Evolutionary conservation across 768 basidiomycete species (phyloP).

Genomic region (Postia placenta): DNA sequence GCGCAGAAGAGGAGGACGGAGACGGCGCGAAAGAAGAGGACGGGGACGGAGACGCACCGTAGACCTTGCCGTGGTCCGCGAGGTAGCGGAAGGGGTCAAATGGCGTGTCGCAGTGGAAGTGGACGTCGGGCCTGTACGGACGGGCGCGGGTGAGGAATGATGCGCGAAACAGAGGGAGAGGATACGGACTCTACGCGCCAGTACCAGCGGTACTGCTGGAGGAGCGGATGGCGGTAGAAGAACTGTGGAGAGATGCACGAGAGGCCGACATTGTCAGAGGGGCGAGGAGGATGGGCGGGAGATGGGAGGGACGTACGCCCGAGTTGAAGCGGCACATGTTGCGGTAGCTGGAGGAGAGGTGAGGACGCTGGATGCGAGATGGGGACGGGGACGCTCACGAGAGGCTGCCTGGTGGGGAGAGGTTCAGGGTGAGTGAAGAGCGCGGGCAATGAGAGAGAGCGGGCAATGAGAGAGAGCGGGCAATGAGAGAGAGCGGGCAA

Average conservation of each 20-base stretch:
- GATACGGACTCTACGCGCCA: slow-evolving; percentile 62
- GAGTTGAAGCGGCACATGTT: slow-evolving; percentile 79
- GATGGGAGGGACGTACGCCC: slow-evolving; percentile 35
- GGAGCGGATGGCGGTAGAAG: slow-evolving; percentile 67
- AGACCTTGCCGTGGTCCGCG: slow-evolving; percentile 63
- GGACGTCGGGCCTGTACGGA: slow-evolving; percentile 50
- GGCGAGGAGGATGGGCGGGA: background rate
- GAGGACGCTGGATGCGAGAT: background rate
- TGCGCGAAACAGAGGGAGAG: background rate
- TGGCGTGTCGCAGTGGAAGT: slow-evolving; percentile 64
- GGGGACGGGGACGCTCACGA: slow-evolving; percentile 22
- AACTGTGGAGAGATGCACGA: slow-evolving; percentile 12
- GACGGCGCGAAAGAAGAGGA: slow-evolving; percentile 22
- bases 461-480: too few species aligned
- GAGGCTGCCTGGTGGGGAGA: slow-evolving; percentile 35
- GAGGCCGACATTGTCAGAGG: background rate
- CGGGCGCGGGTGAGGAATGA: background rate
- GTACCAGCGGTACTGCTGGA: slow-evolving; percentile 68
- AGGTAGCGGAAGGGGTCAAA: slow-evolving; percentile 66
- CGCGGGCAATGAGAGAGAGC: too few species aligned
- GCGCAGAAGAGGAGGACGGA: too few species aligned
- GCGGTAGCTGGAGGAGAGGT: slow-evolving; percentile 36
- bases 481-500: too few species aligned
- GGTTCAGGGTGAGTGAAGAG: too few species aligned
- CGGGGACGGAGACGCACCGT: slow-evolving; percentile 41